These are phyloP conservation scores for Rusavskia elegans DNA, from an alignment of 495 filamentous ascomycete genomes.

Conservation along the genomic window DNA sequence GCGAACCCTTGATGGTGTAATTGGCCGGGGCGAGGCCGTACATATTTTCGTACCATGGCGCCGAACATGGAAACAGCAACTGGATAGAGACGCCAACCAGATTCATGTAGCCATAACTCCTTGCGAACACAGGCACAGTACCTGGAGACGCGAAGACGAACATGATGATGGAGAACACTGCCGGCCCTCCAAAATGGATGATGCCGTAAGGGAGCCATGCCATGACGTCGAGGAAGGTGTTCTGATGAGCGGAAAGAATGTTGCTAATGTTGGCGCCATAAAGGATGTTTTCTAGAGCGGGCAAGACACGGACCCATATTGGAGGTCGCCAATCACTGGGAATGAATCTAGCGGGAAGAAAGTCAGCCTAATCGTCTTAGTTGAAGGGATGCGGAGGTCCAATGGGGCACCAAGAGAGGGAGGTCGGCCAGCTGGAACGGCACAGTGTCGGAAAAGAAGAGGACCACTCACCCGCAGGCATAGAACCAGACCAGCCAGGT, in stretches of 20 bases:
- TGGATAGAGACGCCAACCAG: slow-evolving; percentile 73
- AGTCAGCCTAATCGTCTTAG: neutral
- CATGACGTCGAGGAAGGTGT: slow-evolving; percentile 63
- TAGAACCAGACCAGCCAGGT: slow-evolving; percentile 82
- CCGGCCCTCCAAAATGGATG: slow-evolving; percentile 70
- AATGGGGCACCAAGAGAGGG: no score
- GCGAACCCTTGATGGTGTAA: slow-evolving; percentile 75
- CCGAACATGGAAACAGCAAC: slow-evolving; percentile 78
- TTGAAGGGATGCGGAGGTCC: no score
- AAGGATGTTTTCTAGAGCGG: slow-evolving; percentile 90
- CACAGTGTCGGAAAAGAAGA: neutral
- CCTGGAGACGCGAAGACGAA: slow-evolving; percentile 83
- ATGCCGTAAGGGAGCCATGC: slow-evolving; percentile 91
- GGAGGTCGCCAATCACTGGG: slow-evolving; percentile 69
- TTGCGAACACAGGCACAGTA: slow-evolving; percentile 67
- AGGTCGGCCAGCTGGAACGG: no score
- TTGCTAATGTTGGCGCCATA: slow-evolving; percentile 94
- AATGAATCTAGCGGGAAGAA: slow-evolving; percentile 48
- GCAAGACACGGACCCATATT: slow-evolving; percentile 88
- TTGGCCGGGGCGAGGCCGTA: slow-evolving; percentile 81
- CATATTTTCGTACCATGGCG: slow-evolving; percentile 87
- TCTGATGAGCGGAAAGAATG: slow-evolving; percentile 77
- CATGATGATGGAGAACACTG: slow-evolving; percentile 55
- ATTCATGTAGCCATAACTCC: slow-evolving; percentile 84
- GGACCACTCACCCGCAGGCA: slow-evolving; percentile 59